Conservation (phyloP, 176 grass and related monocot species). For the Rhynchospora tenuis region DNA sequence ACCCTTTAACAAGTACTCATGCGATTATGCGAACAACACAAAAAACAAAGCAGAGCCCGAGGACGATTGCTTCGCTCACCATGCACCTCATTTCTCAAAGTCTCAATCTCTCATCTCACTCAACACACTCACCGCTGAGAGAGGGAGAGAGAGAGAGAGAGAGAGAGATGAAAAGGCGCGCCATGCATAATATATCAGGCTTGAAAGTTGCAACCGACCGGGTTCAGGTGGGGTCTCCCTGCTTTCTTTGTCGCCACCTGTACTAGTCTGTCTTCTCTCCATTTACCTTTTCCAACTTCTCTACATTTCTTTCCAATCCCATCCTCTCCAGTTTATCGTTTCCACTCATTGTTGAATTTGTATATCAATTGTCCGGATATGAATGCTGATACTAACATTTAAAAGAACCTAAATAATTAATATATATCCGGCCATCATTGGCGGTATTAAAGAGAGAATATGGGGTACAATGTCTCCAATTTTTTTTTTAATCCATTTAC, state of each 20-base stretch:
- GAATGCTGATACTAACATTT: too few species aligned
- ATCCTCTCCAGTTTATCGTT: neutral
- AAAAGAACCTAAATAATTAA: too few species aligned
- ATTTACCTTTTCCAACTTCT: neutral
- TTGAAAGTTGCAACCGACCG: conserved; percentile 15
- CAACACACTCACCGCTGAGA: neutral
- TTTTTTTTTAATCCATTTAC: too few species aligned
- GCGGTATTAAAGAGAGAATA: too few species aligned
- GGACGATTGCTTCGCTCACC: conserved; percentile 33
- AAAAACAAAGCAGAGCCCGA: conserved; percentile 32
- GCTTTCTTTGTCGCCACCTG: neutral
- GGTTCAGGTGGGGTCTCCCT: neutral
- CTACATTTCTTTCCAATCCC: neutral
- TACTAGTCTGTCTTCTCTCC: neutral
- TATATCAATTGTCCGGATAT: too few species aligned
- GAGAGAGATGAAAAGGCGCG: neutral
- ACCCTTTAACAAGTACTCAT: neutral
- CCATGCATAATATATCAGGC: neutral
- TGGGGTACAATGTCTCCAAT: too few species aligned
- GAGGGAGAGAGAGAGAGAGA: neutral
- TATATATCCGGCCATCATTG: too few species aligned
- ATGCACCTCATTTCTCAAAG: neutral
- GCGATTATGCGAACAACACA: neutral
- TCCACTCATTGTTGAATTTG: neutral
- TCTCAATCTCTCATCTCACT: neutral